Conservation (phyloP, 2,329 filamentous ascomycete species). For the Elsinoe ampelina region DNA sequence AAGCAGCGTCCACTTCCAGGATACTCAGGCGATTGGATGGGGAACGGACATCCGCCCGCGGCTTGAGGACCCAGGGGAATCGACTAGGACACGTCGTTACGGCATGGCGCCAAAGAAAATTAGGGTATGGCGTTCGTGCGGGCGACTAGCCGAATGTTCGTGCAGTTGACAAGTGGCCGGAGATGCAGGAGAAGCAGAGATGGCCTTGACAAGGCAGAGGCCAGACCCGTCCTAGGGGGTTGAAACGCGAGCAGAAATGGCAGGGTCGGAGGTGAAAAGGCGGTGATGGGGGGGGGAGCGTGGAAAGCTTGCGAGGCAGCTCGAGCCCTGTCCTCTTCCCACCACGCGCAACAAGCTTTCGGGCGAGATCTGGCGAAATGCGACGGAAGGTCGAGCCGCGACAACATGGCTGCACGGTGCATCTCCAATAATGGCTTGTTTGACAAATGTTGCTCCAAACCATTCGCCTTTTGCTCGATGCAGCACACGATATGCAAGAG, state of each 20-base stretch:
- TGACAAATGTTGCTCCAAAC: not conserved
- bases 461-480: not conserved
- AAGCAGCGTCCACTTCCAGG: not conserved
- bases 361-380: conserved; percentile 1
- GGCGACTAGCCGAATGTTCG: not conserved
- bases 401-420: not conserved
- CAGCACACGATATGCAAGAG: not conserved
- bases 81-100: not conserved
- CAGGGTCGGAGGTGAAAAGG: not conserved
- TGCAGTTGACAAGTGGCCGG: not conserved
- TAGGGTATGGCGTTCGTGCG: not conserved
- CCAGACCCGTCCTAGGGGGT: not conserved
- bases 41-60: not conserved
- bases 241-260: not conserved
- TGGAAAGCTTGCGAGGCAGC: no score
- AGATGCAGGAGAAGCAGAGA: not conserved
- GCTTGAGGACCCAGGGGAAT: not conserved
- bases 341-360: not conserved
- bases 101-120: not conserved
- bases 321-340: no score
- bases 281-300: not conserved
- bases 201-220: not conserved
- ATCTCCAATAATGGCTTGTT: no score
- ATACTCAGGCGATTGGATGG: conserved; percentile 3
- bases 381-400: not conserved